A percentile compares a stretch with the other conserved stretches of the same genome.
Evolutionary conservation across 768 basidiomycete genomes (phyloP).

Genomic region (Leucocoprinus sp.): DNA sequence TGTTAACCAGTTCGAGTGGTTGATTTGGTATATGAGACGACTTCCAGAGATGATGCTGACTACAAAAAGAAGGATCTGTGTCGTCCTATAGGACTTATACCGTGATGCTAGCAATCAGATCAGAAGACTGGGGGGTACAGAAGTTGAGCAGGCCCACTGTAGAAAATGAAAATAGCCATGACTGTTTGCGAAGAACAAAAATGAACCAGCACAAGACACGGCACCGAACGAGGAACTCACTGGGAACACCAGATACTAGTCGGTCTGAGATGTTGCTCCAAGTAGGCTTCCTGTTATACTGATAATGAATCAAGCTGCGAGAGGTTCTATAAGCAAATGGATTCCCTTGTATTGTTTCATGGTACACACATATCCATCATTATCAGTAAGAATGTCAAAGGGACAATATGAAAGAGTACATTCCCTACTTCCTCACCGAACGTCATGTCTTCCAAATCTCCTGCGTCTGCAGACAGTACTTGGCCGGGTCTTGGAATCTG

Average conservation of each 20-base stretch:
- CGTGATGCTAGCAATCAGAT: constrained; percentile 41
- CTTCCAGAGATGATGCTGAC: constrained; percentile 50
- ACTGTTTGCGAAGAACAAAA: constrained; percentile 37
- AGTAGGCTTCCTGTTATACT: constrained; percentile 60
- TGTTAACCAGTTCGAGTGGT: constrained; percentile 57
- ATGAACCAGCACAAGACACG: constrained; percentile 3
- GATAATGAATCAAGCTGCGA: constrained; percentile 63
- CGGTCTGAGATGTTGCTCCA: constrained; percentile 42
- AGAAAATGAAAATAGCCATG: constrained; percentile 67
- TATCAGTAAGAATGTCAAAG: constrained; percentile 64
- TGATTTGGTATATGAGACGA: constrained; percentile 65
- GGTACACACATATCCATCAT: constrained; percentile 72
- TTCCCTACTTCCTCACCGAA: constrained; percentile 66
- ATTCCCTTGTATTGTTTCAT: background rate
- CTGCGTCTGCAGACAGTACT: constrained; percentile 20
- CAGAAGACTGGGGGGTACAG: background rate
- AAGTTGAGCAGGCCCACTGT: constrained; percentile 38
- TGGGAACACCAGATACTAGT: constrained; percentile 62
- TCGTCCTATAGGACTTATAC: constrained; percentile 45
- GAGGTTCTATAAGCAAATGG: background rate
- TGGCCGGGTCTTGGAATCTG: constrained; percentile 18
- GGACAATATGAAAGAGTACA: constrained; percentile 56
- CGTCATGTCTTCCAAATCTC: constrained; percentile 28
- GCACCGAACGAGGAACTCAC: constrained; percentile 32
- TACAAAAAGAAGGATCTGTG: constrained; percentile 52